A percentile compares a stretch with the other conserved stretches of the same genome.
Conservation (phyloP, 371 early-diverging fungal genomes). For the Massospora cicadina region DNA sequence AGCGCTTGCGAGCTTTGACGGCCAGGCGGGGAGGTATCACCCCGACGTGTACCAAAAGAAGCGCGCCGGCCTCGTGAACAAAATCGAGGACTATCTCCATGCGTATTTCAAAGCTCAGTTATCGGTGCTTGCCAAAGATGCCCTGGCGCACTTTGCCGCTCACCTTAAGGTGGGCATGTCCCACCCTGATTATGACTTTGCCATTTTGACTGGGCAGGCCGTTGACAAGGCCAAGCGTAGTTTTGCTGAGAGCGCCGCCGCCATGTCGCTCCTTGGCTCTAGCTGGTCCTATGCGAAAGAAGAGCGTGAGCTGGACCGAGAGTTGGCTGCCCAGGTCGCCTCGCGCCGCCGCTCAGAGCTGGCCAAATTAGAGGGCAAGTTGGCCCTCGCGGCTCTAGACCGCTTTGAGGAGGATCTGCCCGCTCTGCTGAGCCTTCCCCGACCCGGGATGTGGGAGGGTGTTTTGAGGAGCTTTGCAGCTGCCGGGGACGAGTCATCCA, state of each 20-base stretch:
- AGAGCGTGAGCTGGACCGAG: slow-evolving; percentile 34
- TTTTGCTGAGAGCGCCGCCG: slow-evolving; percentile 20
- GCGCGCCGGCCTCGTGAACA: slow-evolving; percentile 53
- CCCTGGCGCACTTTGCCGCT: slow-evolving; percentile 36
- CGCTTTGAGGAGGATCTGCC: slow-evolving; percentile 49
- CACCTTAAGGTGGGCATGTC: slow-evolving; percentile 17
- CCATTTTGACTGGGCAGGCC: slow-evolving; percentile 23
- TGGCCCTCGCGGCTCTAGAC: slow-evolving; percentile 38
- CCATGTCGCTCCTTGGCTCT: slow-evolving; percentile 30
- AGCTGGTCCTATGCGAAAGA: slow-evolving; percentile 66
- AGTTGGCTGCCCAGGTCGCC: slow-evolving; percentile 39
- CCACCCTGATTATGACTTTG: slow-evolving; percentile 32
- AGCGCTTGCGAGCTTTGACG: slow-evolving; percentile 62
- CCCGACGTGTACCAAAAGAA: slow-evolving; percentile 74
- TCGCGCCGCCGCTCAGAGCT: slow-evolving; percentile 59
- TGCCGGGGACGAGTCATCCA: slow-evolving; percentile 27
- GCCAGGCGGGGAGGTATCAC: slow-evolving; percentile 79
- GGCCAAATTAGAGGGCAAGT: slow-evolving; percentile 43
- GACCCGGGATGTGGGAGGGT: slow-evolving; percentile 49
- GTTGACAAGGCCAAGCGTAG: slow-evolving; percentile 22
- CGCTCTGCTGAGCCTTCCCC: slow-evolving; percentile 43
- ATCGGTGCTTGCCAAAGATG: slow-evolving; percentile 59
- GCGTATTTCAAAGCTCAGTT: slow-evolving; percentile 69
- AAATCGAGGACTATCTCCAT: slow-evolving; percentile 56
- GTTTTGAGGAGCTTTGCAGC: slow-evolving; percentile 35